These are phyloP conservation scores for Xylaria sp. DNA, from an alignment of 2,329 filamentous ascomycete species.

Conservation along the genomic window DNA sequence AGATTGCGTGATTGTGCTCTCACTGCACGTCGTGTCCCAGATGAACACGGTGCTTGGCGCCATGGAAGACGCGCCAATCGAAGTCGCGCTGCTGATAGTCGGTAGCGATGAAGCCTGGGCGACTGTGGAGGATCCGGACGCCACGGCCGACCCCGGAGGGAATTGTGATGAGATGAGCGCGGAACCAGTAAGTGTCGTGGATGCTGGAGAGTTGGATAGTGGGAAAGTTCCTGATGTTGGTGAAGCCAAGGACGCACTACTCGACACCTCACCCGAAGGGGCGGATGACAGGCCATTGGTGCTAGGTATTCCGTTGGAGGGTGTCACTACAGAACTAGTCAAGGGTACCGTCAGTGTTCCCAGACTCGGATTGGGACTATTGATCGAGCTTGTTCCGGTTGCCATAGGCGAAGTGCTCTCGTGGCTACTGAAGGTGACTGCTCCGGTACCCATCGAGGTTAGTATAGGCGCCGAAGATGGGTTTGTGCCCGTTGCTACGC, in stretches of 20 bases:
- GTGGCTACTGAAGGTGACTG: constrained; percentile 10
- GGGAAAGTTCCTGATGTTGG: constrained; percentile 27
- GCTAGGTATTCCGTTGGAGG: constrained; percentile 5
- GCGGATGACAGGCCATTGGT: not conserved
- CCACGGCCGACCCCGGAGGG: constrained; percentile 5
- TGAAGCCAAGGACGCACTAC: not conserved
- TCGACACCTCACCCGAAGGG: no score
- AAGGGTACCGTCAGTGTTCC: not conserved
- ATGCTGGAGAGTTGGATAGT: constrained; percentile 22
- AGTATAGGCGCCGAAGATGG: not conserved
- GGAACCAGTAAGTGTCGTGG: constrained; percentile 9
- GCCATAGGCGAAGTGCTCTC: not conserved
- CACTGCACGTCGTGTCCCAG: constrained; percentile 29
- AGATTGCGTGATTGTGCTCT: constrained; percentile 28
- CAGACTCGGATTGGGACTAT: not conserved
- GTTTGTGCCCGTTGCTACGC: not conserved
- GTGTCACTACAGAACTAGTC: constrained; percentile 5
- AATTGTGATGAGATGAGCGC: constrained; percentile 8
- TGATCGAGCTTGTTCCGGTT: not conserved
- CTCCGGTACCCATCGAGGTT: constrained; percentile 13
- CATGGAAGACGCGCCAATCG: constrained; percentile 6
- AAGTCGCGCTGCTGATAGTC: constrained; percentile 1
- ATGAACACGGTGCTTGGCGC: constrained; percentile 19
- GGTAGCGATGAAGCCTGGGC: constrained; percentile 9
- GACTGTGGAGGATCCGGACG: not conserved